Evolutionary conservation across 352 stramenopile species (phyloP), one percentile per base, ranked within the genome.

Genomic region (Hyaloperonospora arabidopsidis): DNA sequence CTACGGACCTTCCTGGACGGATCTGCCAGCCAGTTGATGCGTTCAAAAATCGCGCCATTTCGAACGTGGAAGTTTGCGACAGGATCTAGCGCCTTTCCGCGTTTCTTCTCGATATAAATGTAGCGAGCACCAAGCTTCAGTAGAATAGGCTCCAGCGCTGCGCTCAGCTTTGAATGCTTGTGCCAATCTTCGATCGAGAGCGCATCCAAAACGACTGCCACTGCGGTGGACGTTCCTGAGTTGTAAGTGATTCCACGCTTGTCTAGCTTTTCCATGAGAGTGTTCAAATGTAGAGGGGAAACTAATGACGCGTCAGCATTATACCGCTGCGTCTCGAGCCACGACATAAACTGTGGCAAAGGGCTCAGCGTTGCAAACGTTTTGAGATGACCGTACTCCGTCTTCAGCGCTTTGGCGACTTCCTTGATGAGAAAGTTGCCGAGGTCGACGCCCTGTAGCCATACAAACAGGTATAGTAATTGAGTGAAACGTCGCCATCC

Each of bases 361-460:
- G 95, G 95, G 52, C 87, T 97, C 35, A 98, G 68, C 1, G 95
- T 98, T n/a, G 88, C 86, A 67, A 97, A 98, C 17, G 80, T 95
- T 54, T 74, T 57, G 10, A 93, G 68, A 29, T 91, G 76, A 0
- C 61, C 67, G 41, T 86, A 64, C 49, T 95, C 86, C 17, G 59
- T 54, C 63, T 75, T 79, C 21, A 95, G 63, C 29, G 70, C 63
- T 65, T 94, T 89, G 21, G 95, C 91, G 13, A 97, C 90, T 62
- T 95, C 76, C 68, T 98, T 97, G 57, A 98, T 97, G 22, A 98
- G 65, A 62, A 96, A 96, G 67, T 98, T 97, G 38, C 93, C 95
- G 7, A 98, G 70, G 51, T 97, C 89, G 29, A 98, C 78, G 13
- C 95, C 95, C 68, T 90, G 49, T 11, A 87, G 54, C 5, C 45